phyloP scores from a whole-genome alignment of 352 stramenopile species.

The Thraustochytrium striatum region DNA sequence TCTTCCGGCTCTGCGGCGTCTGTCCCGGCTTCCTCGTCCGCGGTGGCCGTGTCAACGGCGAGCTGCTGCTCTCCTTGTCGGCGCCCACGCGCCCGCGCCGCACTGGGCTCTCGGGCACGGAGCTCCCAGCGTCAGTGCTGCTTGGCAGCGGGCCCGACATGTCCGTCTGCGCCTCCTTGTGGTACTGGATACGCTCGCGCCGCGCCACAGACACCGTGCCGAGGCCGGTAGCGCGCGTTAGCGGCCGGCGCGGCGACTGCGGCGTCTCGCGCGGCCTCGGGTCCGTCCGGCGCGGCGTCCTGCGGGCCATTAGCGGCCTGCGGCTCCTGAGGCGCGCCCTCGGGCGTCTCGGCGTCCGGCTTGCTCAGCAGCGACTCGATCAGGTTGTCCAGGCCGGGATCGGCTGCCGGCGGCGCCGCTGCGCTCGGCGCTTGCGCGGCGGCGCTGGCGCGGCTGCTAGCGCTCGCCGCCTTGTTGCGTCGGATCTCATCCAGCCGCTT shows the following conservation, averaged over 20 bases:
- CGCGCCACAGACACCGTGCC: constrained; percentile 10
- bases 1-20: background rate
- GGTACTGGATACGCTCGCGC: constrained; percentile 10
- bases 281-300: background rate
- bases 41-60: background rate
- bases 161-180: constrained; percentile 40
- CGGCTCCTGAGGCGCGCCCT: background rate
- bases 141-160: background rate
- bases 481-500: constrained; percentile 45
- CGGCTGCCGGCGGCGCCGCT: background rate
- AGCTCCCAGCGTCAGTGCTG: background rate
- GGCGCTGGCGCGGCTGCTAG: background rate
- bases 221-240: background rate
- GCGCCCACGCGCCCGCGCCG: background rate
- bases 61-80: background rate
- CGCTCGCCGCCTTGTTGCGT: background rate
- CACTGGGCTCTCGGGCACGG: background rate
- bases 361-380: constrained; percentile 31
- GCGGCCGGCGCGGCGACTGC: no score
- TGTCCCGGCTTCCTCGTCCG: background rate
- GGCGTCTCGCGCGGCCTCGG: background rate
- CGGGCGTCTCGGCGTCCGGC: background rate
- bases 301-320: background rate
- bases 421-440: background rate
- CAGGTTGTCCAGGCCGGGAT: constrained; percentile 13